Evolutionary conservation across 2,329 filamentous ascomycete species (phyloP).

Genomic region (Aquanectria penicillioides): DNA sequence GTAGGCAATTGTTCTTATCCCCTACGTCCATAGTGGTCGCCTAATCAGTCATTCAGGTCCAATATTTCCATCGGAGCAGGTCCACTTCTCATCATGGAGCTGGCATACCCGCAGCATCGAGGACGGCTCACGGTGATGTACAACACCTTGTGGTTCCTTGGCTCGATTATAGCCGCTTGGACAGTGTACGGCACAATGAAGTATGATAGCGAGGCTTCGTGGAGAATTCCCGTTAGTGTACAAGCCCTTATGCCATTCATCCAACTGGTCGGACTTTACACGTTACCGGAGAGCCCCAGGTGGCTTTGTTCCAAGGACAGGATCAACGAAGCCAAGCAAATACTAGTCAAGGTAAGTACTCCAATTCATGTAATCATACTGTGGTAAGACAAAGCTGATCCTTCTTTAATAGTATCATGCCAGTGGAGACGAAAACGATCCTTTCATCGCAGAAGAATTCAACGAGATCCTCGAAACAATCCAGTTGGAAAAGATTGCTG

Average conservation of each 20-base stretch:
- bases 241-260: not conserved
- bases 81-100: not conserved
- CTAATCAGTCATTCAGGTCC: not conserved
- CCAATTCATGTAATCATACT: no score
- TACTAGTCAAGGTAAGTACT: slow-evolving; percentile 3
- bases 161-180: not conserved
- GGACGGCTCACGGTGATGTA: not conserved
- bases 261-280: not conserved
- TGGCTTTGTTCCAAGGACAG: slow-evolving; percentile 2
- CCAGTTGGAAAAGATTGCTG: slow-evolving; percentile 2
- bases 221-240: not conserved
- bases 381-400: no score
- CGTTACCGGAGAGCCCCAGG: not conserved
- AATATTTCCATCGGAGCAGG: not conserved
- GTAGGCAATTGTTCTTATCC: not conserved
- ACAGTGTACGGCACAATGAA: not conserved
- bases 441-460: slow-evolving; percentile 28
- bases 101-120: not conserved
- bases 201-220: not conserved
- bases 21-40: not conserved
- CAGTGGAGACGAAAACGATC: slow-evolving; percentile 19
- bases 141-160: not conserved
- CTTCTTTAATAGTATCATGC: slow-evolving; percentile 29
- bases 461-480: slow-evolving; percentile 30
- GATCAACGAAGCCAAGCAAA: slow-evolving; percentile 5